These are phyloP conservation scores for Rhododendron mucronatum DNA, from an alignment of 148 eudicot genomes.

Conservation along the genomic window DNA sequence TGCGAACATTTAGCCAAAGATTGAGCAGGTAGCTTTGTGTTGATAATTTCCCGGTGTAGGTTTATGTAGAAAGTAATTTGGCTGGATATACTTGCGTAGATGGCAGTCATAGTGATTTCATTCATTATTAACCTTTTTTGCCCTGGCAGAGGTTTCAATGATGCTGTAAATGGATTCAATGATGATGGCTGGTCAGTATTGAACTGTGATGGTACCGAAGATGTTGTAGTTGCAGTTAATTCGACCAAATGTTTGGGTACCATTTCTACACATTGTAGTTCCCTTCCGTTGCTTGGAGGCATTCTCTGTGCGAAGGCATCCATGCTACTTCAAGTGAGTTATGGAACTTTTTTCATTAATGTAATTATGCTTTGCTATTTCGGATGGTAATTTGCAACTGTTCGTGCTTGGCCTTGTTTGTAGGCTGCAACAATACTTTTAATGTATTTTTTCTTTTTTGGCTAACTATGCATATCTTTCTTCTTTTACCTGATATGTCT, in stretches of 20 bases:
- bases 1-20: slow-evolving; percentile 91
- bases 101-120: background rate
- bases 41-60: background rate
- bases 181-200: slow-evolving; percentile 93
- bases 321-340: slow-evolving; percentile 80
- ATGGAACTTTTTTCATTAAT: background rate
- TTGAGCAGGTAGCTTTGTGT: slow-evolving; percentile 55
- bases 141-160: slow-evolving; percentile 73
- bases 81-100: background rate
- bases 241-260: slow-evolving; percentile 49
- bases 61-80: background rate
- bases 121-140: background rate
- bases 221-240: slow-evolving; percentile 68
- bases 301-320: slow-evolving; percentile 95
- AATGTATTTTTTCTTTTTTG: background rate
- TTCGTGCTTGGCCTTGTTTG: background rate
- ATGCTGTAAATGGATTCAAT: slow-evolving; percentile 83
- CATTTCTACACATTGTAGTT: slow-evolving; percentile 34
- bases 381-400: background rate
- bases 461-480: background rate
- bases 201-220: slow-evolving; percentile 76
- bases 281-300: slow-evolving; percentile 59
- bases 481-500: background rate
- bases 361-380: background rate
- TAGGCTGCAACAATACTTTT: background rate